Conservation (phyloP, 2,329 filamentous ascomycete species). For the Aureobasidium sp. region DNA sequence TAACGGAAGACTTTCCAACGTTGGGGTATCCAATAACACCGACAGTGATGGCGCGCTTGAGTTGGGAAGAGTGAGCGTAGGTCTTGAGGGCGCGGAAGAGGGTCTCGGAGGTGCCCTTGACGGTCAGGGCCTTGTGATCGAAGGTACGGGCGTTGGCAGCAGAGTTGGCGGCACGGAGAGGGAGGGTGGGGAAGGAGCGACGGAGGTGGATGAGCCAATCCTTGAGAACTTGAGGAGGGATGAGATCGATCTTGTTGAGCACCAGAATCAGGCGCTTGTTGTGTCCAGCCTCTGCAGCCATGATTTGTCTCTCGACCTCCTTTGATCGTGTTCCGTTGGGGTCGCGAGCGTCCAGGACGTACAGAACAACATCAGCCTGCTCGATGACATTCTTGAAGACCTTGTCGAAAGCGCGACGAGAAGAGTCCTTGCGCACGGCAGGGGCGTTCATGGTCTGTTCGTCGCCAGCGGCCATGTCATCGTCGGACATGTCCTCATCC, state of each 20-base stretch:
- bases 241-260: slow-evolving; percentile 90
- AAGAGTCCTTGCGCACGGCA: slow-evolving; percentile 46
- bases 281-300: slow-evolving; percentile 67
- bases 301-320: slow-evolving; percentile 82
- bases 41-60: slow-evolving; percentile 84
- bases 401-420: slow-evolving; percentile 86
- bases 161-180: slow-evolving; percentile 73
- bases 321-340: slow-evolving; percentile 84
- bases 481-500: slow-evolving; percentile 36
- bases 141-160: slow-evolving; percentile 83
- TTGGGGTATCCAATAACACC: slow-evolving; percentile 95
- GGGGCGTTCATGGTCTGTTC: slow-evolving; percentile 27
- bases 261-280: slow-evolving; percentile 85
- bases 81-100: slow-evolving; percentile 87
- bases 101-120: slow-evolving; percentile 74
- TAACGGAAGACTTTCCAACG: slow-evolving; percentile 92
- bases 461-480: slow-evolving; percentile 36
- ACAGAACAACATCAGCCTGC: slow-evolving; percentile 80
- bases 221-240: slow-evolving; percentile 73
- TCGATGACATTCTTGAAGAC: slow-evolving; percentile 91
- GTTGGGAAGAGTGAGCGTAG: slow-evolving; percentile 70
- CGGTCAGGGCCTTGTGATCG: slow-evolving; percentile 82
- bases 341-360: slow-evolving; percentile 87
- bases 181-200: slow-evolving; percentile 83
- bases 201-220: slow-evolving; percentile 78